Evolutionary conservation across 768 basidiomycete genomes (phyloP).

Genomic region (Suillus lakei): DNA sequence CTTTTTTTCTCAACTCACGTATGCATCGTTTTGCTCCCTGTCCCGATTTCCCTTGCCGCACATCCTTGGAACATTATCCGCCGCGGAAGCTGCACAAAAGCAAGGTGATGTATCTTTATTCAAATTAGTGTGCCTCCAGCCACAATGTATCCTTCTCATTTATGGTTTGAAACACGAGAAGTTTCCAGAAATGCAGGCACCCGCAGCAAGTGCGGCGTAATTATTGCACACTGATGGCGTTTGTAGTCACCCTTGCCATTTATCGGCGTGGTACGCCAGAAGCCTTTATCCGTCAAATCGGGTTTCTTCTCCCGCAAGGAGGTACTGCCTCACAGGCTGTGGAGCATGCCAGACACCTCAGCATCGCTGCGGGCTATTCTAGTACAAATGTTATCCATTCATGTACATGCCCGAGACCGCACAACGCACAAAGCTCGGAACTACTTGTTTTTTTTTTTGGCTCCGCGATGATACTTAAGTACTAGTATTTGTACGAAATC

Average conservation of each 20-base stretch:
- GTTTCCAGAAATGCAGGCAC: not conserved
- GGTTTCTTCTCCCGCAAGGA: not conserved
- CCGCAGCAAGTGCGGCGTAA: slow-evolving; percentile 5
- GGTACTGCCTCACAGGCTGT: not conserved
- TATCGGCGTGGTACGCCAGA: not conserved
- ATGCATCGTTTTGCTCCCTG: not conserved
- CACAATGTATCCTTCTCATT: not conserved
- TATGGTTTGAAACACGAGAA: not conserved
- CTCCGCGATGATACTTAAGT: not conserved
- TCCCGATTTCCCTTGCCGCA: not conserved
- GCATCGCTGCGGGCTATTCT: not conserved
- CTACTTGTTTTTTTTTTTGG: slow-evolving; percentile 1
- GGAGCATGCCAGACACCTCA: not conserved
- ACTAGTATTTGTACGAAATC: slow-evolving; percentile 6
- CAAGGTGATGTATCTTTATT: not conserved
- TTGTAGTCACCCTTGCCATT: not conserved
- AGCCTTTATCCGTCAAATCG: not conserved
- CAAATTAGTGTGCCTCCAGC: slow-evolving; percentile 1
- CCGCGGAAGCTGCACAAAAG: not conserved
- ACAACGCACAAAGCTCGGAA: not conserved
- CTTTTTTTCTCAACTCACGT: not conserved
- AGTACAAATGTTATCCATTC: not conserved
- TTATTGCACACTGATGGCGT: not conserved
- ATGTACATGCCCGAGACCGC: not conserved
- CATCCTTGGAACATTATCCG: not conserved